These are phyloP conservation scores for Neoascochyta sp. DNA, from an alignment of 2,329 filamentous ascomycete genomes.

Conservation along the genomic window DNA sequence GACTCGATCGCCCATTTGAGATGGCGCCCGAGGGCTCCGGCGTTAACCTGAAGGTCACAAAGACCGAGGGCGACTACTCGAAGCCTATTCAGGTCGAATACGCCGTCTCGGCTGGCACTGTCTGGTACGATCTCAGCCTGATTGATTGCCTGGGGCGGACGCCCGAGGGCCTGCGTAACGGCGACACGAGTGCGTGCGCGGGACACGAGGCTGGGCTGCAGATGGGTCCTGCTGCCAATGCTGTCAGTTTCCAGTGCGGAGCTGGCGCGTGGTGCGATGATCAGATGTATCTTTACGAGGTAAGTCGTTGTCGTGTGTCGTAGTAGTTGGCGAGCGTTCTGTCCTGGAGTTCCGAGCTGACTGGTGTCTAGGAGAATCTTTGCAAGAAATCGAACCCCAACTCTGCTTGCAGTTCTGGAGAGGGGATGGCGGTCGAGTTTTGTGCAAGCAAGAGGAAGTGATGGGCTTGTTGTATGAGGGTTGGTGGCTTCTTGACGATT, in stretches of 20 bases:
- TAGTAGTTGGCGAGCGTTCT: no score
- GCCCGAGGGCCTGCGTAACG: slow-evolving; percentile 5
- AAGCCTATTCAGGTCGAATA: slow-evolving; percentile 16
- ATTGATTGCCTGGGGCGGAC: slow-evolving; percentile 11
- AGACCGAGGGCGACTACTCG: slow-evolving; percentile 7
- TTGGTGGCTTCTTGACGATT: no score
- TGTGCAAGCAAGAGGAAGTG: slow-evolving; percentile 13
- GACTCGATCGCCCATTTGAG: slow-evolving; percentile 7
- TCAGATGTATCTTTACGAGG: slow-evolving; percentile 16
- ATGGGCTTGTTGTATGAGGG: not conserved
- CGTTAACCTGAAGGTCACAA: slow-evolving; percentile 12
- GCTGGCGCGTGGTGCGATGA: slow-evolving; percentile 17
- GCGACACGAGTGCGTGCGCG: slow-evolving; percentile 8
- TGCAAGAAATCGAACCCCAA: slow-evolving; percentile 16
- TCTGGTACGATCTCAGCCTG: slow-evolving; percentile 19
- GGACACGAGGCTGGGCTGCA: slow-evolving; percentile 17
- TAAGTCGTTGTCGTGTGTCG: slow-evolving; percentile 1
- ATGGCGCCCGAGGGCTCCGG: slow-evolving; percentile 7
- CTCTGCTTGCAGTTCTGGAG: slow-evolving; percentile 2
- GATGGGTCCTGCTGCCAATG: slow-evolving; percentile 9
- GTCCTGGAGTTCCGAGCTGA: no score
- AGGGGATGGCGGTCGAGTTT: slow-evolving; percentile 17
- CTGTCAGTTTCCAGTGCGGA: slow-evolving; percentile 12
- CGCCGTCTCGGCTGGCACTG: slow-evolving; percentile 3
- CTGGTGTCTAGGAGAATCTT: slow-evolving; percentile 12